Percentiles rank a stretch among this genome's conserved stretches.
Conservation (phyloP, 1,139 yeast genomes). For the Sugiyamaella pinicola region DNA sequence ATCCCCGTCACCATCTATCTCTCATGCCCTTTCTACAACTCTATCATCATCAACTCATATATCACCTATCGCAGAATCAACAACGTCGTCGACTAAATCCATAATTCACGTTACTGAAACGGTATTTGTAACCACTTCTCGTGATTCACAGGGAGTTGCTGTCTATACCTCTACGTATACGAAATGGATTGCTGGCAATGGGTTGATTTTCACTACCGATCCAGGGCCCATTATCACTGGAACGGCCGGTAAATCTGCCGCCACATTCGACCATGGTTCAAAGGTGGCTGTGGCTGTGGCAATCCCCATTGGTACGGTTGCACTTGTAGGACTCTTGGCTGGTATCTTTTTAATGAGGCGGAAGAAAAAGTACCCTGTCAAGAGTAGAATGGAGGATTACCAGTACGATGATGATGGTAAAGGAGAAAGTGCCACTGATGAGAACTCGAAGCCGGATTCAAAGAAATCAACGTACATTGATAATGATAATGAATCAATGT, state of each 20-base stretch:
- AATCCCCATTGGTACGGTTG: slow-evolving; percentile 21
- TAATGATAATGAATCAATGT: slow-evolving; percentile 18
- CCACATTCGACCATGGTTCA: slow-evolving; percentile 18
- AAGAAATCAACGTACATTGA: slow-evolving; percentile 1
- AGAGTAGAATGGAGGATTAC: slow-evolving; percentile 3
- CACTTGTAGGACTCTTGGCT: slow-evolving; percentile 14
- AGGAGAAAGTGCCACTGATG: slow-evolving; percentile 3
- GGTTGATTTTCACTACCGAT: slow-evolving; percentile 18
- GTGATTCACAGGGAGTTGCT: slow-evolving; percentile 8
- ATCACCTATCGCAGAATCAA: not conserved
- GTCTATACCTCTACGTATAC: slow-evolving; percentile 20
- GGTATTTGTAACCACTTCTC: slow-evolving; percentile 16
- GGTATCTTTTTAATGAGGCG: slow-evolving; percentile 13
- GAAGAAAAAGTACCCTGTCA: slow-evolving; percentile 1
- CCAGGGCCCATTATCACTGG: slow-evolving; percentile 20
- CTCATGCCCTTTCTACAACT: slow-evolving; percentile 6
- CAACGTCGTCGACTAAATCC: not conserved
- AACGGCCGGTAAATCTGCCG: slow-evolving; percentile 4
- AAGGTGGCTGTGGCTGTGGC: slow-evolving; percentile 23
- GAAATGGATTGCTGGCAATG: slow-evolving; percentile 20
- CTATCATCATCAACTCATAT: not conserved
- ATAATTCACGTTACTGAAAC: slow-evolving; percentile 17
- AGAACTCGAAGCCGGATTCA: slow-evolving; percentile 1
- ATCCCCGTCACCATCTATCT: slow-evolving; percentile 1
- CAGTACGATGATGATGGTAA: slow-evolving; percentile 8